Percentiles rank a stretch among this genome's conserved stretches.
Conservation (phyloP, 169 alveolate genomes). For the Cryptosporidium felis region DNA sequence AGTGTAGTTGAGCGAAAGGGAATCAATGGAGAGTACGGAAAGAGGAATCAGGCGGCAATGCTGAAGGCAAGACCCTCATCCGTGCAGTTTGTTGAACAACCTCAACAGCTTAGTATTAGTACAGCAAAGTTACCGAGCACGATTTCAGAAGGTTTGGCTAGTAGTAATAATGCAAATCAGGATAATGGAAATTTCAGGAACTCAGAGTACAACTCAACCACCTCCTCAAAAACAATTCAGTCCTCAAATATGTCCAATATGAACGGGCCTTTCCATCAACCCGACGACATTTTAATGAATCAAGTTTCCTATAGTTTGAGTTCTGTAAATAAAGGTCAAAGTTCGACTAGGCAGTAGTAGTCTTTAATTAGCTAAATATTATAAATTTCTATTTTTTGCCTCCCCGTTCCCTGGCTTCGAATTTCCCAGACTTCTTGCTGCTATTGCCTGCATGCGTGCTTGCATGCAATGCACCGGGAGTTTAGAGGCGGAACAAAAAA, state of each 20-base stretch:
- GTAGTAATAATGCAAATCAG: background rate
- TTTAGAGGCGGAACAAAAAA: background rate
- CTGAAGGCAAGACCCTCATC: constrained; percentile 51
- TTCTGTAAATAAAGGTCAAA: background rate
- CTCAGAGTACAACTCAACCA: constrained; percentile 15
- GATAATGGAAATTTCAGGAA: constrained; percentile 22
- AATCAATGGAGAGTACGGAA: constrained; percentile 61
- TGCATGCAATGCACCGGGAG: too few species aligned
- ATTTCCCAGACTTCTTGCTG: background rate
- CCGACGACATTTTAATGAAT: constrained; percentile 16
- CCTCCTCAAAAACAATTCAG: constrained; percentile 39
- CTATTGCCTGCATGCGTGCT: background rate
- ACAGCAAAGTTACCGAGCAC: background rate
- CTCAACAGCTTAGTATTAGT: background rate
- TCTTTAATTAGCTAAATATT: constrained; percentile 7
- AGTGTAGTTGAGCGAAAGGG: constrained; percentile 66
- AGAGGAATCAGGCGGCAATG: constrained; percentile 18
- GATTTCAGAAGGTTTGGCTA: background rate
- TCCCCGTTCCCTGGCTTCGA: too few species aligned
- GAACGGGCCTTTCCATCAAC: background rate
- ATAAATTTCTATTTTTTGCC: background rate
- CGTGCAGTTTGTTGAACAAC: background rate
- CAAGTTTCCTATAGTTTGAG: background rate
- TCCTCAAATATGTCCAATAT: background rate
- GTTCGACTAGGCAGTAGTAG: background rate